A percentile compares a stretch with the other conserved stretches of the same genome.
Evolutionary conservation across 2,329 filamentous ascomycete species (phyloP).

Genomic region (Talaromyces amestolkiae): DNA sequence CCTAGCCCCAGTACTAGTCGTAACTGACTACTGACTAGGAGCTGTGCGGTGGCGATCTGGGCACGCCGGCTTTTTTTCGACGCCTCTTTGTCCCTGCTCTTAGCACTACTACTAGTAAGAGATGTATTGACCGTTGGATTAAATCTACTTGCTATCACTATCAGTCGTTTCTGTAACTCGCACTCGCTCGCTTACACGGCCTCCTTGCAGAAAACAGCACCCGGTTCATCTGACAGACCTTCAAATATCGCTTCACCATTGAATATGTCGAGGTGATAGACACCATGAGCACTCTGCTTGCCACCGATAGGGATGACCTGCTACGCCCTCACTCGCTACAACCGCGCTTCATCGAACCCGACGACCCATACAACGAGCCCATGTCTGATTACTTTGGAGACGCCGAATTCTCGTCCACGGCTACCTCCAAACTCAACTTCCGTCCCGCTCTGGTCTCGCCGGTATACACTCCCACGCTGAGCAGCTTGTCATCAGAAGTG

Average conservation of each 20-base stretch:
- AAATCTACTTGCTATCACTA: too few relatives aligned
- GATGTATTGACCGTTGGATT: not conserved
- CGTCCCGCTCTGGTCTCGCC: constrained; percentile 30
- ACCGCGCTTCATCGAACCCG: constrained; percentile 32
- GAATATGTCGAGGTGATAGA: not conserved
- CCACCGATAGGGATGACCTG: constrained; percentile 24
- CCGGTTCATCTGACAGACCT: too few relatives aligned
- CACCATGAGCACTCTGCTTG: constrained; percentile 14
- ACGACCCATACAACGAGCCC: constrained; percentile 27
- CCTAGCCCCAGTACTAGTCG: not conserved
- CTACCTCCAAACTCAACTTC: constrained; percentile 39
- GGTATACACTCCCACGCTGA: constrained; percentile 39
- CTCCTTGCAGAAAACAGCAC: too few relatives aligned
- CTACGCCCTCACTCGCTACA: constrained; percentile 30
- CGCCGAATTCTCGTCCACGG: constrained; percentile 30
- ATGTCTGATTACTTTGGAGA: constrained; percentile 29
- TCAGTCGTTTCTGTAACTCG: too few relatives aligned
- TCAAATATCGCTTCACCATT: too few relatives aligned
- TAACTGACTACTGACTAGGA: not conserved
- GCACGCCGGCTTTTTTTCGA: constrained; percentile 14
- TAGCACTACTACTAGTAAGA: too few relatives aligned
- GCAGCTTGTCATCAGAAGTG: constrained; percentile 37
- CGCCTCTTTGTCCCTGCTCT: not conserved
- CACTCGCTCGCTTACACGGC: too few relatives aligned
- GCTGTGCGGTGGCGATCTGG: constrained; percentile 12